Base-by-base conservation (phyloP, 2,329 filamentous ascomycete species). In the Trichocomaceae sp. region DNA sequence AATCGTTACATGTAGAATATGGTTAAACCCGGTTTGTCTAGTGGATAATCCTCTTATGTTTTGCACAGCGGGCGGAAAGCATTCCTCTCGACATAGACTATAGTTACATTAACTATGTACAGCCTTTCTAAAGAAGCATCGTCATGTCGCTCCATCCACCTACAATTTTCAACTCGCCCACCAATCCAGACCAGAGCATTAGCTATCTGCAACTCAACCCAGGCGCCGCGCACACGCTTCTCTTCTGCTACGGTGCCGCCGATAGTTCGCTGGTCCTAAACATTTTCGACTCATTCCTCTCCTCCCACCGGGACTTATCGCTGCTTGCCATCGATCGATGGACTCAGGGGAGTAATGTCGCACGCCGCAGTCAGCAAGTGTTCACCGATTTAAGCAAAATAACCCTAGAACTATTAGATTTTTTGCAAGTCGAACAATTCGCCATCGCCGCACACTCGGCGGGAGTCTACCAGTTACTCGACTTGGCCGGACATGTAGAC, bases 311-410 rank as follows among this genome's bases (percentile, higher is more conserved):
- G 3, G 29, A 49, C 9, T 37, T 49, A 23, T 49, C 47, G 17
- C 10, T 49, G 20, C 47, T 49, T 20, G 20, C n/a, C 22, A 31
- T 49, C 22, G 47, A 49, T 22, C 47, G 47, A 49, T 49, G 47
- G 47, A 37, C 31, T 7, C 47, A 22, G 13, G 47, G 47, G 22
- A n/a, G 22, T 3, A 31, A 49, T 49, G 47, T 49, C 31, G 47
- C 47, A 13, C 47, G 47, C 31, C 37, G 17, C 31, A 31, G 47
- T 2, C 31, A 13, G n/a, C 29, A 49, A 17, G 13, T 49, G 1
- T 15, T 49, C 17, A n/a, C 47, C 5, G 47, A 49, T 7, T 31
- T 49, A 5, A 49, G 29, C 47, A 10, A 37, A 6, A 49, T 49
- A 9, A 49, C 47, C 6, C 10, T 49, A 3, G 47, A 49, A 17